These are phyloP conservation scores for Phytophthora sp. DNA, from an alignment of 352 stramenopile species.

Conservation along the genomic window DNA sequence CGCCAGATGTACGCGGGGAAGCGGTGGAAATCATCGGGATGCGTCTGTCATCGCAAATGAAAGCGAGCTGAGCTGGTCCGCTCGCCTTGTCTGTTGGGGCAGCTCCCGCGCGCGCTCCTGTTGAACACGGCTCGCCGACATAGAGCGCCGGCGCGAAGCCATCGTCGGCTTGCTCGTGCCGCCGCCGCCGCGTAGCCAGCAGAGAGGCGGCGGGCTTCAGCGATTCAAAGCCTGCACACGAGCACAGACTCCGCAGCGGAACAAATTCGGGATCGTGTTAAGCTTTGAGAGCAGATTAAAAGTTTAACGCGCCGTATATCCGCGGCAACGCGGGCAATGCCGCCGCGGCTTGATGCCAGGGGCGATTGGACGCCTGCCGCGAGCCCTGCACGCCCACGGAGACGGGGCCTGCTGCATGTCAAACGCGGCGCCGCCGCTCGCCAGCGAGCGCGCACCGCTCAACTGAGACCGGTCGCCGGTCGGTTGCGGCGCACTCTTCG, in stretches of 20 bases:
- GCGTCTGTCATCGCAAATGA: conserved; percentile 6
- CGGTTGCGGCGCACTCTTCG: neutral
- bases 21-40: conserved; percentile 5
- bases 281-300: conserved; percentile 18
- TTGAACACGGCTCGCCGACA: conserved; percentile 1
- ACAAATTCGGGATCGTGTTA: conserved; percentile 13
- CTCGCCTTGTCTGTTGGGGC: conserved; percentile 5
- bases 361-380: conserved; percentile 12
- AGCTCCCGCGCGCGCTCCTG: conserved; percentile 10
- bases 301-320: neutral
- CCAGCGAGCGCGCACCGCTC: neutral
- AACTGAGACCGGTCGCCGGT: conserved; percentile 10
- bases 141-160: conserved; percentile 19
- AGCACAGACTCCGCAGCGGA: conserved; percentile 7
- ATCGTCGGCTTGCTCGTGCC: conserved; percentile 11
- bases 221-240: conserved; percentile 25
- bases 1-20: conserved; percentile 18
- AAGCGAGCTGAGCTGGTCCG: conserved; percentile 17
- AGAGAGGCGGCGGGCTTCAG: conserved; percentile 3
- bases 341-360: neutral
- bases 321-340: neutral
- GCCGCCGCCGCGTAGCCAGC: neutral
- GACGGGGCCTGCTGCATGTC: conserved; percentile 14
- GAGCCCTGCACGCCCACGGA: neutral
- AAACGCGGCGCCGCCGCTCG: no score